Evolutionary conservation across 192 early-diverging fungal genomes (phyloP), one percentile per base, ranked within the genome.

Genomic region (Coemansia sp.): DNA sequence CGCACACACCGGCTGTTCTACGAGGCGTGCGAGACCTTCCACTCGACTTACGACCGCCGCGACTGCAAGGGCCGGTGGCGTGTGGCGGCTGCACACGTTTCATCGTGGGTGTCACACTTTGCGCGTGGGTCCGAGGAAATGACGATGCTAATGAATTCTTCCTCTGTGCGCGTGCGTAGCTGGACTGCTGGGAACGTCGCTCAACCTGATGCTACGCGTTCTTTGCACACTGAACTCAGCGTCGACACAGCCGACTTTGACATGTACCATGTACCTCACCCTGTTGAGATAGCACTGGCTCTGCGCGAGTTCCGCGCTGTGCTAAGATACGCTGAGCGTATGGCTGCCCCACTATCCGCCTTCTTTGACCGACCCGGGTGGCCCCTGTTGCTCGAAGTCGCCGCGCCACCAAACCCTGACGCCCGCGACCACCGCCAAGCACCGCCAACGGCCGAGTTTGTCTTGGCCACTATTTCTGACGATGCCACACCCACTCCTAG

Each of bases 1-100:
- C 74, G 75, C 13, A 82, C 78, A 5, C 79, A 86, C 52, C 65
- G 78, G n/a, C 53, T 86, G 58, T 86, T 78, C 44, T 86, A 86
- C 68, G 80, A 82, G 44, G 70, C 66, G 41, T 77, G 80, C 69
- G 75, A 83, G 49, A 72, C 72, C n/a, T 60, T 83, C 49, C 76
- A 76, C 44, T 73, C 78, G 15, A 64, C 72, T 16, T 80, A 83
- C 65, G 62, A 69, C 68, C 73, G 73, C 50, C 39, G 63, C 50
- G 77, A 74, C 22, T 86, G 75, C 65, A 79, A 76, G 63, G 77
- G 68, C 71, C 66, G 62, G 65, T 83, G 80, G 80, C 72, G 75
- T 0, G 78, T 83, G 16, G 55, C 72, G 36, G 77, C 85, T 31
- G 73, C 80, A 50, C 75, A 75, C 22, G 81, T 75, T 7, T 55